Base-by-base conservation (phyloP, 495 filamentous ascomycete genomes). In the Aspergillus nanangensis region DNA sequence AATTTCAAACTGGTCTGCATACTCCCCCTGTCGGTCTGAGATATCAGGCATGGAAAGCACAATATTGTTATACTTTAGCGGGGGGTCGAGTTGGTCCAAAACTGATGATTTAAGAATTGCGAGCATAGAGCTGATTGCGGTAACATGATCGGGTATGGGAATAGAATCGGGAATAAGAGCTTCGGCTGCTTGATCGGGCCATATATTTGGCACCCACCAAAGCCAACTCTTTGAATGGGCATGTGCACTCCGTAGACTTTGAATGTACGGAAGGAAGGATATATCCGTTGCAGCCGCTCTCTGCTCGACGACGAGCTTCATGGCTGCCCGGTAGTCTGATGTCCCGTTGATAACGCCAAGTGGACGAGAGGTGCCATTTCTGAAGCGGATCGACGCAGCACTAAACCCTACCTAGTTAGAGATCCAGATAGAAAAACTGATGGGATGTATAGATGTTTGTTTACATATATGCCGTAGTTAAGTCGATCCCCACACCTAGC, bases 381-480 rank as follows among this genome's bases (percentile, higher is more conserved):
- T 27, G 20, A 38, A 46, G 11, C 17, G 34, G 14, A 46, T 38
- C 14, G 44, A 33, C 5, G 32, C 33, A 13, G 44, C 18, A 11
- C 44, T 46, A 18, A 5, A 29, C 7, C 25, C 5, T 29, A 29
- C 25, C 11, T 29, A 5, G 25, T 29, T 29, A 29, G 11, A 29
- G 11, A 29, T 29, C 32, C 7, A 23, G n/a, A 27, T 38, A 5
- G 36, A 3, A 46, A 23, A 8, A 7, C n/a, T n/a, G 3, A 18
- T 23, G 22, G 9, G 11, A 5, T n/a, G 15, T 10, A 7, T 23
- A 23, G 9, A 9, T 2, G 22, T 15, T 10, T 8, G 14, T 17
- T 27, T 38, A 46, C 44, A 9, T 21, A 29, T 46, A 46, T 27
- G 44, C 44, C 44, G 38, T 47, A 13, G 44, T 47, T 19, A 47